Conservation (phyloP, 805 yeast species). For the Jamesozyma gamospora region DNA sequence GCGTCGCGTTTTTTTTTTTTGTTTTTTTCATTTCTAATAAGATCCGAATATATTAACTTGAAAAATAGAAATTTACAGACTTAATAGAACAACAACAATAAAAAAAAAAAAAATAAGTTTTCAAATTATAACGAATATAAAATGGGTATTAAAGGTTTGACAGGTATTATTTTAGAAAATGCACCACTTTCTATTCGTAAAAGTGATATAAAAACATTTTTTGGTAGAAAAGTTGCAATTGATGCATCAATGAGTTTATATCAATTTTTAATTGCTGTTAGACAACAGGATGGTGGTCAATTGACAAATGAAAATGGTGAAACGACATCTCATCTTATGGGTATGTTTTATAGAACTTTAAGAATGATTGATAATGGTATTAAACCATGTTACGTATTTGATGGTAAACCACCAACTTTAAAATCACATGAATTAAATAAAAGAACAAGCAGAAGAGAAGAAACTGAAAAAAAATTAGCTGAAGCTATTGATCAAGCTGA, state of each 20-base stretch:
- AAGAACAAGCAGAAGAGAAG: conserved; percentile 69
- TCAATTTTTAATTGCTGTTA: conserved; percentile 90
- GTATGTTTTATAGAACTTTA: conserved; percentile 89
- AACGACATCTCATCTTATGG: conserved; percentile 89
- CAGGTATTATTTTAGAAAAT: conserved; percentile 77
- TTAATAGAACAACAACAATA: no score
- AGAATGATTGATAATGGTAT: conserved; percentile 86
- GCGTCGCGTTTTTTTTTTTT: no score
- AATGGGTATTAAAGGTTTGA: conserved; percentile 65
- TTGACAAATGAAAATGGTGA: conserved; percentile 82
- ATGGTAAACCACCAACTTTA: conserved; percentile 92
- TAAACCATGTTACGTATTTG: conserved; percentile 94
- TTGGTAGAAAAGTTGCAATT: conserved; percentile 95
- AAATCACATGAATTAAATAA: conserved; percentile 90
- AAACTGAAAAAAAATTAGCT: conserved; percentile 66
- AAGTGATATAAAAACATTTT: conserved; percentile 72
- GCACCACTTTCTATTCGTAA: conserved; percentile 75
- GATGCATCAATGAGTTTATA: conserved; percentile 93
- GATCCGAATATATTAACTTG: no score
- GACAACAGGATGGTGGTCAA: conserved; percentile 95
- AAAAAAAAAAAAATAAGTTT: background rate
- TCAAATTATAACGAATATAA: no score
- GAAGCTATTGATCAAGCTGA: conserved; percentile 67
- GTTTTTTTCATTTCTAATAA: no score
- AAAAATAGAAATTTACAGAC: no score